These are phyloP conservation scores for Leccinum ochraceum DNA, from an alignment of 768 basidiomycete species.

Conservation along the genomic window DNA sequence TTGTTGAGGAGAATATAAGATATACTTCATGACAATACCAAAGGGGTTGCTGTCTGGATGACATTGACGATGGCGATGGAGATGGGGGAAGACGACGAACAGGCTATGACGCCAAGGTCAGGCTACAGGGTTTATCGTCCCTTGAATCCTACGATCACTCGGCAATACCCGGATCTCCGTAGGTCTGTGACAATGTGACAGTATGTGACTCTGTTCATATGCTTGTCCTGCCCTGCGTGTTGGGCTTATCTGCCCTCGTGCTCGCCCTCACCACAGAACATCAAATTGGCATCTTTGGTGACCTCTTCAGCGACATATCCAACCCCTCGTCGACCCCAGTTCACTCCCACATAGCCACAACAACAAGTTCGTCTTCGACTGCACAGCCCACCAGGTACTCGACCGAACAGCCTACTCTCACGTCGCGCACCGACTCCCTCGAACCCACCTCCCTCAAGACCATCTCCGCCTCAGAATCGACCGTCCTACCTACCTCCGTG, in stretches of 20 bases:
- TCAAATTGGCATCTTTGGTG: slow-evolving; percentile 16
- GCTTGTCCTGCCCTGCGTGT: neutral
- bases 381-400: neutral
- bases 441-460: slow-evolving; percentile 2
- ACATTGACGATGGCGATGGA: slow-evolving; percentile 40
- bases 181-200: neutral
- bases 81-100: neutral
- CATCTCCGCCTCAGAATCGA: slow-evolving; percentile 3
- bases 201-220: neutral
- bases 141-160: neutral
- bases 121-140: neutral
- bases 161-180: slow-evolving; percentile 18
- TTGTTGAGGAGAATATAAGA: neutral
- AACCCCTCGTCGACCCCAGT: neutral
- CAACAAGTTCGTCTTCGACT: neutral
- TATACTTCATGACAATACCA: slow-evolving; percentile 80
- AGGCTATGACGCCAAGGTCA: slow-evolving; percentile 12
- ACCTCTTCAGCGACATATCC: slow-evolving; percentile 11
- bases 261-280: neutral
- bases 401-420: neutral
- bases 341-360: neutral
- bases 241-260: slow-evolving; percentile 5
- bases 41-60: slow-evolving; percentile 61
- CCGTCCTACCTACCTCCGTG: slow-evolving; percentile 7
- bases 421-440: neutral